A percentile compares a stretch with the other conserved stretches of the same genome.
These are phyloP conservation scores for Flaveria linearis DNA, from an alignment of 129 eudicot genomes.

Conservation along the genomic window DNA sequence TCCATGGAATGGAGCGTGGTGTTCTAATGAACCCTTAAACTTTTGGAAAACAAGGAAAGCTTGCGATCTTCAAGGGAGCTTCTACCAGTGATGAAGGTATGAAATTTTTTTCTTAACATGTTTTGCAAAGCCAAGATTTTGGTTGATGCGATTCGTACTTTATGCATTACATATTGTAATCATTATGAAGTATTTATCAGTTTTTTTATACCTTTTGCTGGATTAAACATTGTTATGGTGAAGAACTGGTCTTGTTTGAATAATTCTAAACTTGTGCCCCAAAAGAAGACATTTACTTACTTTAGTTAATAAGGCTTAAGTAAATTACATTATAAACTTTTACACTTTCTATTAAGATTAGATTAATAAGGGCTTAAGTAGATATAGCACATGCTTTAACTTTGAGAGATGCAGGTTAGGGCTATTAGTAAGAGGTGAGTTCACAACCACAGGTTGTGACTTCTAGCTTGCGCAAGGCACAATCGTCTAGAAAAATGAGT, in stretches of 20 bases:
- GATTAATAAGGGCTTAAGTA: too few relatives aligned
- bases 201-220: neutral
- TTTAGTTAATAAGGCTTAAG: neutral
- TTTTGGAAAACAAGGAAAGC: slow-evolving; percentile 83
- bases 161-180: slow-evolving; percentile 12
- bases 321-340: too few relatives aligned
- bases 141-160: slow-evolving; percentile 24
- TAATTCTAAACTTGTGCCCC: neutral
- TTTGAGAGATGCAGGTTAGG: too few relatives aligned
- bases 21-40: slow-evolving; percentile 80
- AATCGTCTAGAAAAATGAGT: neutral
- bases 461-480: too few relatives aligned
- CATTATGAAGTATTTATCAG: slow-evolving; percentile 1
- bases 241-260: neutral
- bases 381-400: too few relatives aligned
- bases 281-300: too few relatives aligned
- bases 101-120: slow-evolving; percentile 50
- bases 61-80: slow-evolving; percentile 82
- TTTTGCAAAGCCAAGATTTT: slow-evolving; percentile 1
- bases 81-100: slow-evolving; percentile 86
- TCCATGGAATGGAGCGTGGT: slow-evolving; percentile 86
- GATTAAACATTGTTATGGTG: neutral
- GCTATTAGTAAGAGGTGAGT: too few relatives aligned
- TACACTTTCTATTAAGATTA: too few relatives aligned
- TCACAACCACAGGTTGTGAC: too few relatives aligned